phyloP scores from a whole-genome alignment of 495 filamentous ascomycete genomes.

The Xylaria cubensis region DNA sequence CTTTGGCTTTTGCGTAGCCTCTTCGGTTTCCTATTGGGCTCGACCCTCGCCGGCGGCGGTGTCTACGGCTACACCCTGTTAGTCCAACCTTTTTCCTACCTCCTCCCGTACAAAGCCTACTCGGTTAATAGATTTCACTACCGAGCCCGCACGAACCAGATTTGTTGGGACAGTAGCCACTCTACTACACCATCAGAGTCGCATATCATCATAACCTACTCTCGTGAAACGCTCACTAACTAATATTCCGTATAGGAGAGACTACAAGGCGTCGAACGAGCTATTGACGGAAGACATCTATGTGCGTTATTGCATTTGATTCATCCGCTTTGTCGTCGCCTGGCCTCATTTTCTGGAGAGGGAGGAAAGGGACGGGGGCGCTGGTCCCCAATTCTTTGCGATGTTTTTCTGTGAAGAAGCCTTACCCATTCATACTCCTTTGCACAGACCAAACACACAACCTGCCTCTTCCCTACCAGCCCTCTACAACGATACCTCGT shows the following conservation, averaged over 20 bases:
- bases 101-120: too few species aligned
- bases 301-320: conserved; percentile 70
- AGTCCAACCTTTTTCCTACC: conserved; percentile 26
- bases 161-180: not conserved
- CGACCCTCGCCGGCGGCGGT: conserved; percentile 75
- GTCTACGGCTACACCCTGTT: conserved; percentile 88
- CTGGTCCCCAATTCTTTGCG: conserved; percentile 28
- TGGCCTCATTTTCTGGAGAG: conserved; percentile 29
- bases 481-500: not conserved
- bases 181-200: not conserved
- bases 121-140: not conserved
- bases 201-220: not conserved
- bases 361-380: conserved; percentile 22
- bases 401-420: conserved; percentile 28
- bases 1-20: conserved; percentile 59
- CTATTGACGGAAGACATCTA: conserved; percentile 94
- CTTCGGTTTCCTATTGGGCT: conserved; percentile 92
- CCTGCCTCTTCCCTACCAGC: conserved; percentile 22
- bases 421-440: conserved; percentile 12
- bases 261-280: conserved; percentile 94
- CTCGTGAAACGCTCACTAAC: conserved; percentile 3
- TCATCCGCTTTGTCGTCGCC: conserved; percentile 35
- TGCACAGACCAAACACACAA: not conserved
- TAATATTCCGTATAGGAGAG: conserved; percentile 52
- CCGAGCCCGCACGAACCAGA: not conserved